A percentile compares a stretch with the other conserved stretches of the same genome.
Conservation (phyloP, 1,139 yeast genomes). For the Citeromyces siamensis region DNA sequence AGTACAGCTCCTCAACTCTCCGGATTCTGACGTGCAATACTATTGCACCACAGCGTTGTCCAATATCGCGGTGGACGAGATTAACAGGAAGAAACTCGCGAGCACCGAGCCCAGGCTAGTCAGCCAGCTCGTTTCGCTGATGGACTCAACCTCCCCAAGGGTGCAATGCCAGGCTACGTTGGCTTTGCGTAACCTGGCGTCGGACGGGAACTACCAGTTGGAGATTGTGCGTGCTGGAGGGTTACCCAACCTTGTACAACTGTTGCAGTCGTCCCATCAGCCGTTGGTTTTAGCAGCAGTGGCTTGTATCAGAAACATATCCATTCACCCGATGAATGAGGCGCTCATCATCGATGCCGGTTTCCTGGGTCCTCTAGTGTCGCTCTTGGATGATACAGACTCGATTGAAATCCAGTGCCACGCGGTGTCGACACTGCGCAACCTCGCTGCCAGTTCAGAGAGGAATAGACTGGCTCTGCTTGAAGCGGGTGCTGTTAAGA, state of each 20-base stretch:
- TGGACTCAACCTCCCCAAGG: conserved; percentile 85
- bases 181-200: conserved; percentile 89
- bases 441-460: conserved; percentile 92
- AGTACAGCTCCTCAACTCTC: conserved; percentile 75
- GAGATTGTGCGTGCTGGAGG: conserved; percentile 96
- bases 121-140: conserved; percentile 71
- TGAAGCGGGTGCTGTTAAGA: conserved; percentile 92
- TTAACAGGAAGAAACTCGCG: conserved; percentile 77
- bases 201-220: conserved; percentile 86
- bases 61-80: conserved; percentile 93
- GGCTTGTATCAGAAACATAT: conserved; percentile 93
- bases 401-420: conserved; percentile 97
- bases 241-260: conserved; percentile 77
- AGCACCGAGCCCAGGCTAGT: conserved; percentile 94
- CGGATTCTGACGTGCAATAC: conserved; percentile 95
- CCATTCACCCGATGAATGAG: conserved; percentile 94
- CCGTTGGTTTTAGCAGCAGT: conserved; percentile 93
- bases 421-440: conserved; percentile 90
- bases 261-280: conserved; percentile 81
- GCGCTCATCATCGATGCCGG: conserved; percentile 94
- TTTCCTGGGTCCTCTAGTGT: conserved; percentile 80
- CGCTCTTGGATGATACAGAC: conserved; percentile 71
- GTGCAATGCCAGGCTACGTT: conserved; percentile 98
- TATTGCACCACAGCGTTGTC: conserved; percentile 96
- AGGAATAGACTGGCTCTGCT: conserved; percentile 84